Evolutionary conservation across 2,329 filamentous ascomycete species (phyloP).

Genomic region (Fusarium sp.): DNA sequence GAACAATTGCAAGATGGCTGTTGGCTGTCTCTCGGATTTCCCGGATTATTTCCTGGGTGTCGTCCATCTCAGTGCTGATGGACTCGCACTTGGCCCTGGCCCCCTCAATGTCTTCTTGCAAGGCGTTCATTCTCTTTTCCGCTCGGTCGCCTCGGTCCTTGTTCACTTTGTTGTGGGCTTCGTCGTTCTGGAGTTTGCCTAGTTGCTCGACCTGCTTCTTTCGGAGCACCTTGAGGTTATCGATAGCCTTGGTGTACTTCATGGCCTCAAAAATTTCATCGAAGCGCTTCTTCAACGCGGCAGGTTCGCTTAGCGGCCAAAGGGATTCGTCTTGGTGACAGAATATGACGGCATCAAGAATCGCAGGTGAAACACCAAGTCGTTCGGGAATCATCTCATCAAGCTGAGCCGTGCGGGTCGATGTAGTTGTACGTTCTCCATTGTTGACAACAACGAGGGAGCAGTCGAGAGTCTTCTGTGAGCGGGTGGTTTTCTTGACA

Average conservation of each 20-base stretch:
- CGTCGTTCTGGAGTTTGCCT: slow-evolving; percentile 76
- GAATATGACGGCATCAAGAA: slow-evolving; percentile 96
- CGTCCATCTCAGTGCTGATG: slow-evolving; percentile 69
- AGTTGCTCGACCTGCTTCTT: slow-evolving; percentile 87
- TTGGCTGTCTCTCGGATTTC: slow-evolving; percentile 79
- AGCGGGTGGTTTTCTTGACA: slow-evolving; percentile 81
- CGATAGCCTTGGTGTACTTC: slow-evolving; percentile 97
- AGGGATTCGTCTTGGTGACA: slow-evolving; percentile 98
- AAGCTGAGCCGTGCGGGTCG: slow-evolving; percentile 82
- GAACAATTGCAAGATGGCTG: slow-evolving; percentile 78
- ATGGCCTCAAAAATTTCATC: slow-evolving; percentile 98
- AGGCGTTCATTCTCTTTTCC: slow-evolving; percentile 70
- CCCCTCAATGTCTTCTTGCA: slow-evolving; percentile 74
- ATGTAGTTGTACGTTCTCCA: slow-evolving; percentile 82
- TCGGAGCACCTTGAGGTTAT: slow-evolving; percentile 87
- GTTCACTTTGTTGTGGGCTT: slow-evolving; percentile 81
- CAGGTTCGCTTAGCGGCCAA: slow-evolving; percentile 94
- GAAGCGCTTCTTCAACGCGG: slow-evolving; percentile 89
- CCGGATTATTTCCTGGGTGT: slow-evolving; percentile 66
- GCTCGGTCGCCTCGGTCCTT: slow-evolving; percentile 85
- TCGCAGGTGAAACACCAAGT: slow-evolving; percentile 88
- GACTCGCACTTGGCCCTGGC: slow-evolving; percentile 68
- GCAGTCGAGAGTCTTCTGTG: slow-evolving; percentile 86
- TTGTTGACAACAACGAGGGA: slow-evolving; percentile 79
- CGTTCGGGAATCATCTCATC: slow-evolving; percentile 86